Evolutionary conservation across 805 yeast genomes (phyloP).

Genomic region (Candida dendrica): DNA sequence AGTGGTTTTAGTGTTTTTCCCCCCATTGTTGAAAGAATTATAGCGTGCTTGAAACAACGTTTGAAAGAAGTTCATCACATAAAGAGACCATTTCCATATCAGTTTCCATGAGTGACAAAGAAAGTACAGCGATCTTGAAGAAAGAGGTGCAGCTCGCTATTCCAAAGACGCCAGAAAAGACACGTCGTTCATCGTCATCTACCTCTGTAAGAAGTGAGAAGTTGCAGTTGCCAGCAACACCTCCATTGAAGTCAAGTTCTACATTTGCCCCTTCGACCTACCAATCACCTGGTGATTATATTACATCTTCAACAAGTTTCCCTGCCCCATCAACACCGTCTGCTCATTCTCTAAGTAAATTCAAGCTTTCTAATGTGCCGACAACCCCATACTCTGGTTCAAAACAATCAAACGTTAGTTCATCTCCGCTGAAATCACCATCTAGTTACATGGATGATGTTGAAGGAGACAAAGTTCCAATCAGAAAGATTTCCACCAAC

Average conservation of each 20-base stretch:
- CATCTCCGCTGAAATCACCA: conserved; percentile 22
- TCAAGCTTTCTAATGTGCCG: conserved; percentile 17
- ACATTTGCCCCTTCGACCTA: conserved; percentile 3
- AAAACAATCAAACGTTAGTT: not conserved
- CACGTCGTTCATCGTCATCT: not conserved
- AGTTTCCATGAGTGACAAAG: not conserved
- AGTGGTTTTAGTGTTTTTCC: too few relatives aligned
- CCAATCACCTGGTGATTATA: conserved; percentile 13
- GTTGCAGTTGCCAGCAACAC: not conserved
- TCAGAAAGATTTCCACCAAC: conserved; percentile 31
- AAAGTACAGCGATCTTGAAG: not conserved
- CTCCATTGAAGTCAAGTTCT: conserved; percentile 4
- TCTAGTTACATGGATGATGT: conserved; percentile 15
- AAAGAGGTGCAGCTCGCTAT: not conserved
- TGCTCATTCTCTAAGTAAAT: conserved; percentile 1
- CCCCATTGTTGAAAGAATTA: too few relatives aligned
- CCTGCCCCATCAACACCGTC: conserved; percentile 20
- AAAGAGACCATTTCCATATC: too few relatives aligned
- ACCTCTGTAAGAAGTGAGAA: not conserved
- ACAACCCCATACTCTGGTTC: conserved; percentile 13
- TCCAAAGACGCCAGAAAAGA: not conserved
- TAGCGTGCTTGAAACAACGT: too few relatives aligned
- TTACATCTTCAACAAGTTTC: conserved; percentile 2
- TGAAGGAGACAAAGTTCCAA: conserved; percentile 25
- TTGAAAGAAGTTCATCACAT: too few relatives aligned